Conservation (phyloP, 345 rosid species). For the Barbarea vulgaris region DNA sequence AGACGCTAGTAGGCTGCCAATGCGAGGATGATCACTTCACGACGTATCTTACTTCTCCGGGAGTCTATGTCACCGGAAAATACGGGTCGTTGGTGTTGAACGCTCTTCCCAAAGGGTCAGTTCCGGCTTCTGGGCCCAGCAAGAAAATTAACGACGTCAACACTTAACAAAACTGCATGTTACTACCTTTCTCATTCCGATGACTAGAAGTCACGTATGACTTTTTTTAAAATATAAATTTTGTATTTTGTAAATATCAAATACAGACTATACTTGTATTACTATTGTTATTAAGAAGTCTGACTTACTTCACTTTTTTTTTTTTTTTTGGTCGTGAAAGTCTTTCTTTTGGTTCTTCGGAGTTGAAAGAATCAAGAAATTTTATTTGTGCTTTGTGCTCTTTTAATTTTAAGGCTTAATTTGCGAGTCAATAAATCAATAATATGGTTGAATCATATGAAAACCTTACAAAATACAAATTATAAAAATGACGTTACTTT, state of each 20-base stretch:
- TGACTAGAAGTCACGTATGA: neutral
- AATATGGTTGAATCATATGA: neutral
- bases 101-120: conserved; percentile 60
- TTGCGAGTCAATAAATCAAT: neutral
- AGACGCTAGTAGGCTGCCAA: conserved; percentile 27
- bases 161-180: conserved; percentile 42
- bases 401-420: neutral
- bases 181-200: neutral
- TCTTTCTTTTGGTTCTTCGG: neutral
- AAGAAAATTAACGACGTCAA: conserved; percentile 45
- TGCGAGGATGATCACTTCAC: conserved; percentile 14
- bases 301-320: too few species aligned
- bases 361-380: neutral
- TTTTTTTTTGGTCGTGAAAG: neutral
- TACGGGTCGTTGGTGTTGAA: conserved; percentile 53
- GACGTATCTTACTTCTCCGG: neutral
- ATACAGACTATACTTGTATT: neutral
- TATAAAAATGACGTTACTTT: neutral
- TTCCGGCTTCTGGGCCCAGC: conserved; percentile 60
- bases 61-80: conserved; percentile 24
- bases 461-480: neutral
- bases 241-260: neutral
- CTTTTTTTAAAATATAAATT: neutral
- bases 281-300: neutral
- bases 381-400: neutral